phyloP scores from a whole-genome alignment of 257 asterid species.

The Capsicum chinense region DNA sequence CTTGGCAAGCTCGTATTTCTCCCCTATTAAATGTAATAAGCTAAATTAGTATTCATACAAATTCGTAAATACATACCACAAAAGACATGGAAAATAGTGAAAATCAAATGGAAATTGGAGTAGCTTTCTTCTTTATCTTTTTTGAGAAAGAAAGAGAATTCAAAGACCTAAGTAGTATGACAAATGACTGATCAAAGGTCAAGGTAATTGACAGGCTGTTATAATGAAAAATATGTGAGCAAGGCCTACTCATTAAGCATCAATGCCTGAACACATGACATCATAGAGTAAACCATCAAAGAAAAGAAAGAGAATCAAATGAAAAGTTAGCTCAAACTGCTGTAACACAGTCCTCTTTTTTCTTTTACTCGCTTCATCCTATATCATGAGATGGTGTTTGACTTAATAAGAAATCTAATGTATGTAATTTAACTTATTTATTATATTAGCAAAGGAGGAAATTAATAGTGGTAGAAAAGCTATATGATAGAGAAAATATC shows the following conservation, averaged over 20 bases:
- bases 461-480: neutral
- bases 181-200: neutral
- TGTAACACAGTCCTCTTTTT: slow-evolving; percentile 9
- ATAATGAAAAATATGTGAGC: neutral
- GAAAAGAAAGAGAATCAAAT: slow-evolving; percentile 1
- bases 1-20: slow-evolving; percentile 88
- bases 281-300: neutral
- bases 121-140: slow-evolving; percentile 1
- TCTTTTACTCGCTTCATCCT: neutral
- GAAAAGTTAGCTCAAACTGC: slow-evolving; percentile 13
- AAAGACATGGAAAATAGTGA: neutral
- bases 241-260: neutral
- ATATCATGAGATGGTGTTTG: neutral
- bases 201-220: neutral
- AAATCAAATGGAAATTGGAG: neutral
- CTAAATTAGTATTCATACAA: neutral
- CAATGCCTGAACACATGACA: slow-evolving; percentile 15
- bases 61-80: neutral
- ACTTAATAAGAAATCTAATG: neutral
- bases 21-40: slow-evolving; percentile 56
- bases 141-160: neutral
- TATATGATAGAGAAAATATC: neutral
- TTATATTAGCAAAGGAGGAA: neutral
- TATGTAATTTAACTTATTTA: slow-evolving; percentile 2
- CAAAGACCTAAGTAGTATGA: neutral